A percentile compares a stretch with the other conserved stretches of the same genome.
Evolutionary conservation across 306 rosid species (phyloP).

Genomic region (Cucurbita argyrosperma): DNA sequence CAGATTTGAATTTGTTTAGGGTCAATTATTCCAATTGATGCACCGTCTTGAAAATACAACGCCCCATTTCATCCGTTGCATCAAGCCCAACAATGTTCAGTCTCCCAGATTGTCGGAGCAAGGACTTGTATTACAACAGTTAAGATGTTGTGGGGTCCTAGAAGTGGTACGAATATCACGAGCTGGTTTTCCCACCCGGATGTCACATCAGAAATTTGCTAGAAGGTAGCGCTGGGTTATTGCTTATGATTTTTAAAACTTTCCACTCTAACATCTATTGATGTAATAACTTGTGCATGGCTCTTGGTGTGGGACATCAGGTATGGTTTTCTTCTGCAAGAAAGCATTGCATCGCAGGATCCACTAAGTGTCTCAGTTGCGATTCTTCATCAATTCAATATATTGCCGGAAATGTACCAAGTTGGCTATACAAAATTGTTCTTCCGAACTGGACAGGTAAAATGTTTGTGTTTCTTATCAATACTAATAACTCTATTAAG

Average conservation of each 20-base stretch:
- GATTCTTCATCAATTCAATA: constrained; percentile 94
- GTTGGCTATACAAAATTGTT: constrained; percentile 96
- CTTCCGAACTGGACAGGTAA: constrained; percentile 98
- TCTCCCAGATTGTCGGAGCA: constrained; percentile 91
- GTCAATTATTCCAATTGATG: constrained; percentile 89
- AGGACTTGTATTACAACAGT: constrained; percentile 87
- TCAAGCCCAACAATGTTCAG: constrained; percentile 92
- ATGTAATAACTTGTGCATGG: background rate
- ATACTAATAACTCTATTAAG: too few species aligned
- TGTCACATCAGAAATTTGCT: constrained; percentile 91
- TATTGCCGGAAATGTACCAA: constrained; percentile 95
- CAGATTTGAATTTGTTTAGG: constrained; percentile 29
- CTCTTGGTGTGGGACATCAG: constrained; percentile 23
- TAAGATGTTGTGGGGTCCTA: constrained; percentile 95
- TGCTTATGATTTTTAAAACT: constrained; percentile 1
- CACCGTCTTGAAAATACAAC: constrained; percentile 89
- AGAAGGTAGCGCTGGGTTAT: constrained; percentile 43
- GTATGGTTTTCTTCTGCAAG: constrained; percentile 95
- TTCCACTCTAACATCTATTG: background rate
- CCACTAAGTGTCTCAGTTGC: constrained; percentile 96
- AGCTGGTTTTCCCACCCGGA: constrained; percentile 96
- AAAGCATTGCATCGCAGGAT: constrained; percentile 68
- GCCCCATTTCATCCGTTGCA: constrained; percentile 97
- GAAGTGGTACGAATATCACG: constrained; percentile 97
- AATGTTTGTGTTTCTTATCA: background rate